These are phyloP conservation scores for Yarrowia porcina DNA, from an alignment of 805 yeast species.

Conservation along the genomic window DNA sequence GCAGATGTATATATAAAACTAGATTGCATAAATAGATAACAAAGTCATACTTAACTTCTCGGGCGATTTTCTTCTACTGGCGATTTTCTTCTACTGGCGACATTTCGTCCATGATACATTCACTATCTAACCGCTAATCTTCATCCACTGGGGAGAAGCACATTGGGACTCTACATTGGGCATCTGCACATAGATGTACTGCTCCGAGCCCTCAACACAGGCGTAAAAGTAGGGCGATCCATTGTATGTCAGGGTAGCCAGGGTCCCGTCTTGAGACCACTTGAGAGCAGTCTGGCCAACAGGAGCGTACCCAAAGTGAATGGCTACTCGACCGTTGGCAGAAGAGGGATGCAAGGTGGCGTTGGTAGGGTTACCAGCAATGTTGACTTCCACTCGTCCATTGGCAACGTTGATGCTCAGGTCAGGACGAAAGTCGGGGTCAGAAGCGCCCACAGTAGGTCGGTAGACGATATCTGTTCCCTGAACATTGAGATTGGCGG, in stretches of 20 bases:
- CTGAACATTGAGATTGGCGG: neutral
- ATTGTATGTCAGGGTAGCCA: neutral
- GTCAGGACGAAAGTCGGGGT: conserved; percentile 8
- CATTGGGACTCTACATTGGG: neutral
- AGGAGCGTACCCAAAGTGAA: conserved; percentile 1
- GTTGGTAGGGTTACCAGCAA: neutral
- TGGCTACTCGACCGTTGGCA: neutral
- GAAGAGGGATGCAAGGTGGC: conserved; percentile 3
- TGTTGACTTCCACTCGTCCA: neutral
- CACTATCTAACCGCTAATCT: conserved; percentile 13
- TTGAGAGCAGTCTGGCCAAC: conserved; percentile 2
- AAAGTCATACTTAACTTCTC: no score
- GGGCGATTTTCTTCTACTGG: no score
- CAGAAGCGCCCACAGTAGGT: conserved; percentile 5
- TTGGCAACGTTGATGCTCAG: conserved; percentile 10
- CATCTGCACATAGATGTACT: conserved; percentile 3
- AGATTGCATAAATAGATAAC: no score
- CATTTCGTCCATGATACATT: no score
- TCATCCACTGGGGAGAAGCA: conserved; percentile 11
- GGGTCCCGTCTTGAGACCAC: neutral
- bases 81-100: no score
- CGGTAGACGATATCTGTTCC: conserved; percentile 6
- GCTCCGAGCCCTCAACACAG: neutral
- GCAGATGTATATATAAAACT: conserved; percentile 5
- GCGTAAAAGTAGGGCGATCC: conserved; percentile 14